phyloP scores from a whole-genome alignment of 306 rosid genomes.

The Adenanthera pavonina region DNA sequence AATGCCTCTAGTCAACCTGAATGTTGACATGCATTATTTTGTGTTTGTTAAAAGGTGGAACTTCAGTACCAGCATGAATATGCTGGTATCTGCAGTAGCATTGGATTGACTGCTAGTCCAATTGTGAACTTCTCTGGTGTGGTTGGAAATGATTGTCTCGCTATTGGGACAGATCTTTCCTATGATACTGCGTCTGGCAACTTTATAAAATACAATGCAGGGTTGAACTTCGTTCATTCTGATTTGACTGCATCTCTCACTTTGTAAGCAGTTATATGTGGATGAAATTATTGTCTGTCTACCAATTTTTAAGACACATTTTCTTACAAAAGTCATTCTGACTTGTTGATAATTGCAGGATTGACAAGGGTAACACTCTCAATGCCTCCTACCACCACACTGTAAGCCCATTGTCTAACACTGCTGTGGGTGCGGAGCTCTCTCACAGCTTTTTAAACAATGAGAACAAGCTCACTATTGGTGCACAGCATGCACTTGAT shows the following conservation, averaged over 20 bases:
- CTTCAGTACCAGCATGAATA: constrained; percentile 90
- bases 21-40: background rate
- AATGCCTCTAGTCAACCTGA: constrained; percentile 7
- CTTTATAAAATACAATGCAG: constrained; percentile 79
- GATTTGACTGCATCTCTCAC: constrained; percentile 84
- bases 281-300: background rate
- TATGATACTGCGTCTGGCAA: constrained; percentile 89
- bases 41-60: constrained; percentile 66
- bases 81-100: constrained; percentile 88
- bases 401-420: constrained; percentile 80
- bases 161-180: constrained; percentile 84
- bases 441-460: constrained; percentile 80
- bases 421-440: constrained; percentile 93
- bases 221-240: constrained; percentile 72
- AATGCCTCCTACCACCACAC: constrained; percentile 83
- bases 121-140: constrained; percentile 87
- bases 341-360: constrained; percentile 52
- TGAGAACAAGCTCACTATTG: constrained; percentile 73
- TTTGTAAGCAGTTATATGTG: constrained; percentile 57
- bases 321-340: background rate
- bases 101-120: constrained; percentile 92
- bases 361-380: constrained; percentile 75
- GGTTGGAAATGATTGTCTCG: constrained; percentile 65
- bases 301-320: background rate
- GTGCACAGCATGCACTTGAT: constrained; percentile 87